Conservation (phyloP, 257 asterid genomes). For the Solanum ahanhuiri region DNA sequence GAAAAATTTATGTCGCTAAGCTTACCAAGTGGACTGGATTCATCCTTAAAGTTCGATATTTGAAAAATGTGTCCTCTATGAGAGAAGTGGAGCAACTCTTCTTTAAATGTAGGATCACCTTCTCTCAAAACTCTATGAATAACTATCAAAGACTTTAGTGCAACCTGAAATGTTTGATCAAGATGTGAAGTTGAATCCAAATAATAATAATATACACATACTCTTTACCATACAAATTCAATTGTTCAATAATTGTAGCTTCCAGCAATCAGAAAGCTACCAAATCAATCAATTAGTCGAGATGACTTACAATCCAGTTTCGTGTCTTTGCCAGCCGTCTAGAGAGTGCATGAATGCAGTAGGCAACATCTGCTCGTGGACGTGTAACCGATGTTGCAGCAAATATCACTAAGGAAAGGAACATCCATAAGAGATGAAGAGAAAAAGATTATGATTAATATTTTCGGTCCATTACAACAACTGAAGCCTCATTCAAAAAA, state of each 20-base stretch:
- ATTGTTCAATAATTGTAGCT: not conserved
- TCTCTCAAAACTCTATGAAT: conserved; percentile 77
- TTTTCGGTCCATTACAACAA: not conserved
- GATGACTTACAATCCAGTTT: conserved; percentile 62
- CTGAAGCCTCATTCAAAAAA: not conserved
- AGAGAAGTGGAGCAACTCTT: conserved; percentile 50
- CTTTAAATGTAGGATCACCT: conserved; percentile 74
- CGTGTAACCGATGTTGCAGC: conserved; percentile 47
- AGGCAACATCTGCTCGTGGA: conserved; percentile 90
- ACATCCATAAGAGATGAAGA: not conserved
- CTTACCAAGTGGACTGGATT: conserved; percentile 69
- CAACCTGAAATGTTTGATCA: conserved; percentile 47
- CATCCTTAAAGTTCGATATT: conserved; percentile 78
- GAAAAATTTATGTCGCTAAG: not conserved
- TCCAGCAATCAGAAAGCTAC: not conserved
- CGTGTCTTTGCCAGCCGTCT: conserved; percentile 66
- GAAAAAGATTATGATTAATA: not conserved
- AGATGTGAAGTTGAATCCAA: not conserved
- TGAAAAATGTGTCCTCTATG: conserved; percentile 60
- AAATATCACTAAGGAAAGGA: conserved; percentile 39
- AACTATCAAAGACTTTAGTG: conserved; percentile 68
- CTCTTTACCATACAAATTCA: not conserved
- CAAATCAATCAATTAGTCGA: not conserved
- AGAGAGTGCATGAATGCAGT: conserved; percentile 77
- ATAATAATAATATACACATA: not conserved